phyloP scores from a whole-genome alignment of 2,329 filamentous ascomycete species.

The Sarocladiaceae sp. region DNA sequence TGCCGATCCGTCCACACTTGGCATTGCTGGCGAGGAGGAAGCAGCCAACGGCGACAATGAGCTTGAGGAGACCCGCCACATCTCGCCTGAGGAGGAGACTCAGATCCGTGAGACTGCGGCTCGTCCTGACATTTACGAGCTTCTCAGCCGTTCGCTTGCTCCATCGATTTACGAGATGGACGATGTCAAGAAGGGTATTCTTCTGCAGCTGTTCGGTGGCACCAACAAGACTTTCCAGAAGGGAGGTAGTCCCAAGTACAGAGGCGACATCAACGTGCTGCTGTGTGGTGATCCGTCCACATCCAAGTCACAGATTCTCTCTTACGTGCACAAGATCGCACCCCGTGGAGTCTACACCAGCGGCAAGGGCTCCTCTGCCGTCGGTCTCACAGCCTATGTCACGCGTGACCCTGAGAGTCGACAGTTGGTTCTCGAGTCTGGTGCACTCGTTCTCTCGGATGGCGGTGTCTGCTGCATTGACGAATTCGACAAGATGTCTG shows the following conservation, averaged over 20 bases:
- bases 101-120: conserved; percentile 78
- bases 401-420: conserved; percentile 75
- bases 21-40: conserved; percentile 68
- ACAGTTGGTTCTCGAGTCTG: conserved; percentile 74
- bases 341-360: conserved; percentile 80
- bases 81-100: conserved; percentile 79
- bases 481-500: conserved; percentile 83
- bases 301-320: conserved; percentile 87
- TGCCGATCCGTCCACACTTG: conserved; percentile 81
- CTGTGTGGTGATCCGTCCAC: conserved; percentile 97
- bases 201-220: conserved; percentile 92
- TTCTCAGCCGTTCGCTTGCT: conserved; percentile 82
- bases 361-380: conserved; percentile 73
- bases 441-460: conserved; percentile 71
- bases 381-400: conserved; percentile 75
- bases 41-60: conserved; percentile 60
- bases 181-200: conserved; percentile 96
- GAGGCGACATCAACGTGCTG: conserved; percentile 95
- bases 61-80: conserved; percentile 76
- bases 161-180: conserved; percentile 98
- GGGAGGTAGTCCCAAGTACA: conserved; percentile 88
- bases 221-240: conserved; percentile 98
- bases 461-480: conserved; percentile 81
- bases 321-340: conserved; percentile 96
- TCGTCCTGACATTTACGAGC: conserved; percentile 84